phyloP scores from a whole-genome alignment of 805 yeast species.

The Candida schatavii region DNA sequence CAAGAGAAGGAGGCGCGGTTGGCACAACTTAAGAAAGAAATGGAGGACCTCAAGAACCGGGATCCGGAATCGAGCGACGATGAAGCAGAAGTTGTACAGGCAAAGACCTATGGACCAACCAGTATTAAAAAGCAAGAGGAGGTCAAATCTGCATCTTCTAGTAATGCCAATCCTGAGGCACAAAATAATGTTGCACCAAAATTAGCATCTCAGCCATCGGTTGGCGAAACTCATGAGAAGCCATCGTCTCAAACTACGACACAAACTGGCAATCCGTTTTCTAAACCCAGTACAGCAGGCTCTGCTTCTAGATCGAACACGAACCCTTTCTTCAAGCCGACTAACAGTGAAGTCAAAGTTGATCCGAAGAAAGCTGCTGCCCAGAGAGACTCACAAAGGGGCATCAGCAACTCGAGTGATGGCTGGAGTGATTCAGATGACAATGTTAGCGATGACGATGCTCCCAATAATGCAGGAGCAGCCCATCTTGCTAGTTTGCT shows the following conservation, averaged over 20 bases:
- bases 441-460: conserved; percentile 47
- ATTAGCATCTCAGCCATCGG: neutral
- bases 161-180: conserved; percentile 8
- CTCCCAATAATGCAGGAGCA: conserved; percentile 49
- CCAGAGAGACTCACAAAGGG: conserved; percentile 72
- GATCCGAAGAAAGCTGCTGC: conserved; percentile 63
- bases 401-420: conserved; percentile 41
- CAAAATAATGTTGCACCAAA: conserved; percentile 4
- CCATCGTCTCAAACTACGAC: conserved; percentile 8
- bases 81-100: conserved; percentile 23
- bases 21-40: conserved; percentile 56
- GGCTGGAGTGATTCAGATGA: conserved; percentile 46
- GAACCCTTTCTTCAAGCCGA: conserved; percentile 62
- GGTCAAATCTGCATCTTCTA: no score
- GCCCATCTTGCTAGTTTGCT: conserved; percentile 54
- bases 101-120: conserved; percentile 18
- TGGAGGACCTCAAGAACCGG: conserved; percentile 48
- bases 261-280: conserved; percentile 51
- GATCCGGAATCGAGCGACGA: conserved; percentile 29
- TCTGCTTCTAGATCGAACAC: conserved; percentile 20
- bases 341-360: conserved; percentile 26
- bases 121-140: neutral
- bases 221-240: no score
- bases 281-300: conserved; percentile 25
- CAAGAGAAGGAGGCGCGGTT: conserved; percentile 59